Conservation (phyloP, 192 early-diverging fungal genomes). For the Backusella liffmaniae region DNA sequence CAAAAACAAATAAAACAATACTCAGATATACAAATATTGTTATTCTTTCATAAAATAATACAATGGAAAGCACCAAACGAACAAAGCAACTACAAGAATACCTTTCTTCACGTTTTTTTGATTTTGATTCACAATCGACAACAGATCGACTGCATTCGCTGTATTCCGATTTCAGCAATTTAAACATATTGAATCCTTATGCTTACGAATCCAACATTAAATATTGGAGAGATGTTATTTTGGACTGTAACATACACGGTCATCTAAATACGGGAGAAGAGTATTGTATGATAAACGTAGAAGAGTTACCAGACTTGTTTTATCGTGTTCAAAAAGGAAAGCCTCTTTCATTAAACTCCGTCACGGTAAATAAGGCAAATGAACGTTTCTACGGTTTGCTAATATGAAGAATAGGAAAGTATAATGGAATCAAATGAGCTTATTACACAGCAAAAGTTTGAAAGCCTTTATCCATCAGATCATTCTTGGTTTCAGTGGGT, state of each 20-base stretch:
- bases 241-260: slow-evolving; percentile 37
- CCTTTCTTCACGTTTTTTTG: slow-evolving; percentile 19
- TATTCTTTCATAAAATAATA: not conserved
- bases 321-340: slow-evolving; percentile 13
- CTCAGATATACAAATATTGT: not conserved
- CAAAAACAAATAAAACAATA: too few relatives aligned
- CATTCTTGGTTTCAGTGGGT: slow-evolving; percentile 1
- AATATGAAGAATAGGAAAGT: not conserved
- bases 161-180: slow-evolving; percentile 43
- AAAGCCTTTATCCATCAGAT: not conserved
- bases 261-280: slow-evolving; percentile 9
- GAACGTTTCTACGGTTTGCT: not conserved
- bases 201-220: slow-evolving; percentile 43
- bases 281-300: not conserved
- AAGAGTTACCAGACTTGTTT: slow-evolving; percentile 12
- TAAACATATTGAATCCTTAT: slow-evolving; percentile 41
- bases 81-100: slow-evolving; percentile 8
- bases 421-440: not conserved
- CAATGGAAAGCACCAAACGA: not conserved
- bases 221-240: slow-evolving; percentile 42
- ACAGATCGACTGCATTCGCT: slow-evolving; percentile 35
- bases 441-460: not conserved
- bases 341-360: slow-evolving; percentile 16
- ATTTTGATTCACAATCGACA: slow-evolving; percentile 12
- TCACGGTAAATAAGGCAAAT: slow-evolving; percentile 8